Base-by-base conservation (phyloP, 306 rosid genomes). In the Lathyrus tuberosus region DNA sequence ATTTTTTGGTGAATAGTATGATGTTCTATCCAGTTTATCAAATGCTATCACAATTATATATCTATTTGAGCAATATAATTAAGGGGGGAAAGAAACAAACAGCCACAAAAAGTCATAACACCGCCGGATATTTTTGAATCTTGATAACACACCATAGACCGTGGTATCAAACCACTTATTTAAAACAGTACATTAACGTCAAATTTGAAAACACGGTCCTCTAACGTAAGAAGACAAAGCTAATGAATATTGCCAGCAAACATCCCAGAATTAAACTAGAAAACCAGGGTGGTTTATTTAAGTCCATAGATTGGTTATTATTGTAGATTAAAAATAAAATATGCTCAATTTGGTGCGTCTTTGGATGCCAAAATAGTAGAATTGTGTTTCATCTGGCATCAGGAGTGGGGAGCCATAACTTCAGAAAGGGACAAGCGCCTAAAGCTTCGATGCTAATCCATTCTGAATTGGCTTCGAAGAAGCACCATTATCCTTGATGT, bases 381-480 rank as follows among this genome's bases (percentile, higher is more conserved):
- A 3, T 26, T 17, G 17, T 1, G 58, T 33, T 24, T 60, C 53
- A 28, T 53, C 67, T 52, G 20, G 20, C 56, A 8, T 63, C 35
- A 18, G 65, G 18, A 47, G 56, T 42, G 14, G 11, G 6, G 6
- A 16, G 57, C 49, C 57, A 59, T 31, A 41, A 72, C 53, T 15
- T 12, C 24, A 10, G 38, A 6, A 43, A 20, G 22, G 16, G 16
- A 20, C 44, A 69, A 63, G 43, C 12, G 17, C 65, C 82, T 78
- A 90, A 46, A 87, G 82, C 77, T 90, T 90, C 41, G 96, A 33
- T 5, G 81, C 65, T 62, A 87, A 44, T 6, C 70, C 86, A 60
- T 15, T 65, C 76, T 54, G 84, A 72, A 78, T 78, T 71, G 86
- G 74, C 73, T 86, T 86, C 0, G 80, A 49, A 51, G 80, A 49